These are phyloP conservation scores for Globisporangium takayamanum DNA, from an alignment of 352 stramenopile species.

Conservation along the genomic window DNA sequence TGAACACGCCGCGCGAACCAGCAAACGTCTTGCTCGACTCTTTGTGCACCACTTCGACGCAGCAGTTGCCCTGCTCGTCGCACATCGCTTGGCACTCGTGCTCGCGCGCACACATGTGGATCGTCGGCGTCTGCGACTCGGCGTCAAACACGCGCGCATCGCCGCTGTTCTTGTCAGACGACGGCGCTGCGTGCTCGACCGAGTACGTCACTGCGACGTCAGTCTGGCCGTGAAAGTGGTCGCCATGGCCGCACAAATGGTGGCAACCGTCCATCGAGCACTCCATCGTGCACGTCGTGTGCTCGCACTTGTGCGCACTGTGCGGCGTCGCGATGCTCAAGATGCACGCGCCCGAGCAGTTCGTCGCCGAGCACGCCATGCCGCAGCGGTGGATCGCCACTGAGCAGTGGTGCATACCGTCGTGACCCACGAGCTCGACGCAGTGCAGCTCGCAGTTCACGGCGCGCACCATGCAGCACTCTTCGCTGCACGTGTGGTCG, in stretches of 20 bases:
- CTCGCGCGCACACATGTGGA: slow-evolving; percentile 54
- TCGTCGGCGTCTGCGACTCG: slow-evolving; percentile 24
- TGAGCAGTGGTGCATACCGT: slow-evolving; percentile 40
- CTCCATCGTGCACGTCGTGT: slow-evolving; percentile 43
- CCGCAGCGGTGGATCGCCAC: slow-evolving; percentile 54
- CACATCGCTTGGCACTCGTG: slow-evolving; percentile 58
- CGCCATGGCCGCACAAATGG: slow-evolving; percentile 30
- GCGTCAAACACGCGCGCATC: slow-evolving; percentile 31
- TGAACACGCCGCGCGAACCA: slow-evolving; percentile 45
- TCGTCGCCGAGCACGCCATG: slow-evolving; percentile 32
- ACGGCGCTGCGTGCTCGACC: slow-evolving; percentile 25
- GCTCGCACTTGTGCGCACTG: slow-evolving; percentile 53
- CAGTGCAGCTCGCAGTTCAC: slow-evolving; percentile 52
- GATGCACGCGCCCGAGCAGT: slow-evolving; percentile 40
- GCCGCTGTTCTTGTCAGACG: slow-evolving; percentile 18
- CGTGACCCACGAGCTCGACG: slow-evolving; percentile 36
- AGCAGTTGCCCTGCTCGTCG: slow-evolving; percentile 51
- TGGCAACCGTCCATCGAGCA: slow-evolving; percentile 61
- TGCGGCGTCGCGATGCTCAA: slow-evolving; percentile 46
- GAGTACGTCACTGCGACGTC: slow-evolving; percentile 41
- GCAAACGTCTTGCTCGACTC: slow-evolving; percentile 65
- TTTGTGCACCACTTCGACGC: slow-evolving; percentile 66
- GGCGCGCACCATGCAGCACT: slow-evolving; percentile 34
- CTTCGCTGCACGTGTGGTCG: slow-evolving; percentile 54
- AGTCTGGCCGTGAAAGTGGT: slow-evolving; percentile 67